Conservation (phyloP, 352 stramenopile genomes). For the Phytopythium kandeliae region DNA sequence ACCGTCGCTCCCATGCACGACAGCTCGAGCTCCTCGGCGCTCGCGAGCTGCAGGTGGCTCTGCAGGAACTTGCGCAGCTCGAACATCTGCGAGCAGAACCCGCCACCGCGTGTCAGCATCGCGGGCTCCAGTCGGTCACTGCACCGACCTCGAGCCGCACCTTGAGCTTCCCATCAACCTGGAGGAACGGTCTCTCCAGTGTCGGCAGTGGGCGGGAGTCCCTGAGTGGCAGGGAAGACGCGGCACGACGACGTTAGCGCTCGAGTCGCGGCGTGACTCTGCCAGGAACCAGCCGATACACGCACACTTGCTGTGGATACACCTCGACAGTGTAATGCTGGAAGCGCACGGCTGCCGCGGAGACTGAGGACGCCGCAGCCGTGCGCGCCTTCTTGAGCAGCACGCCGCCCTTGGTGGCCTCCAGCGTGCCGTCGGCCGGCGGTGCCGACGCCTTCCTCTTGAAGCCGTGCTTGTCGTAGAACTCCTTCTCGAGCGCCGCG, state of each 20-base stretch:
- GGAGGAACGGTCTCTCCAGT: conserved; percentile 44
- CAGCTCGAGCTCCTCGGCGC: conserved; percentile 38
- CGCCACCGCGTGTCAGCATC: not conserved
- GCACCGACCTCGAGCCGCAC: conserved; percentile 5
- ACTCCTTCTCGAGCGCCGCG: conserved; percentile 36
- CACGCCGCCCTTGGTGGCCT: not conserved
- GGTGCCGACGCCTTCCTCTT: conserved; percentile 23
- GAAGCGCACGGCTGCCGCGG: conserved; percentile 3
- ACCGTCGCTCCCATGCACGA: conserved; percentile 51
- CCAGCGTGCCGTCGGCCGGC: not conserved
- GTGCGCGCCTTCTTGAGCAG: not conserved
- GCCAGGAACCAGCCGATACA: conserved; percentile 2
- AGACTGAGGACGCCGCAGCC: conserved; percentile 2
- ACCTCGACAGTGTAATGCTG: conserved; percentile 36
- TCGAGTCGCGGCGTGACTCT: too few relatives aligned
- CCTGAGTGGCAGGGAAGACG: conserved; percentile 1
- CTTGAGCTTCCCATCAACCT: conserved; percentile 60
- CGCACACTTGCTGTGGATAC: conserved; percentile 31
- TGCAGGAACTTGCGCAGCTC: conserved; percentile 47
- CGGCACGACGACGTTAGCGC: too few relatives aligned
- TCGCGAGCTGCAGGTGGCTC: conserved; percentile 24
- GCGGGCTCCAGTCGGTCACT: too few relatives aligned
- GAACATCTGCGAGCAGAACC: conserved; percentile 38
- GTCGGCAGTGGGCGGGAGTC: conserved; percentile 19
- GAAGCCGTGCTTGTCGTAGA: conserved; percentile 62